phyloP scores from a whole-genome alignment of 257 asterid genomes.

The Verbena officinalis region DNA sequence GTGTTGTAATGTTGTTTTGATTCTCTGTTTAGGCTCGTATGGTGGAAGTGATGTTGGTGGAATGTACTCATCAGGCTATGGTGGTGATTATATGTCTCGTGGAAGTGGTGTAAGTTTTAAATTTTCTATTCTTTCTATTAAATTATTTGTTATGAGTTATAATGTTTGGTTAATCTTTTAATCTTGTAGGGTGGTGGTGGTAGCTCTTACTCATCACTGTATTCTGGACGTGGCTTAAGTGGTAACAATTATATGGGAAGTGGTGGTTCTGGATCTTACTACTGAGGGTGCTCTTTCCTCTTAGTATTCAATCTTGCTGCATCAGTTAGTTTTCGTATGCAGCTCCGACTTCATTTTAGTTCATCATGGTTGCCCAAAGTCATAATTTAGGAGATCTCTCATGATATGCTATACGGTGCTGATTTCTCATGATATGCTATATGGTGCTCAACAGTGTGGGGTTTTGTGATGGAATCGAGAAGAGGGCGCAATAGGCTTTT shows the following conservation, averaged over 20 bases:
- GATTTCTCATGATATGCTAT: no score
- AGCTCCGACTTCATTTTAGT: constrained; percentile 3
- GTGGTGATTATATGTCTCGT: constrained; percentile 78
- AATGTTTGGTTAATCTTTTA: constrained; percentile 4
- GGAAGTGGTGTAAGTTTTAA: constrained; percentile 76
- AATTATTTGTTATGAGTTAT: background rate
- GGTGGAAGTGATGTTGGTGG: constrained; percentile 75
- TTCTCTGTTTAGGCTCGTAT: constrained; percentile 65
- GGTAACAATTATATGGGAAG: constrained; percentile 84
- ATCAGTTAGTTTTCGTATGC: constrained; percentile 16
- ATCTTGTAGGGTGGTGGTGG: constrained; percentile 74
- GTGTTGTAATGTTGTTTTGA: background rate
- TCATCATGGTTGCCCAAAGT: constrained; percentile 18
- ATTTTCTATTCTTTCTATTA: background rate
- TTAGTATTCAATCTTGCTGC: constrained; percentile 14
- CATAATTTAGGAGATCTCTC: constrained; percentile 32
- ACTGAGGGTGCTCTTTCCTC: constrained; percentile 46
- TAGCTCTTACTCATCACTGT: constrained; percentile 83
- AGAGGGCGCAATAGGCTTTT: constrained; percentile 50
- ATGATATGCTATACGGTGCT: constrained; percentile 21
- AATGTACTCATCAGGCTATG: constrained; percentile 80
- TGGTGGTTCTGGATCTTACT: constrained; percentile 84
- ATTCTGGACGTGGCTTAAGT: constrained; percentile 76
- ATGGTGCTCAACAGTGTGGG: constrained; percentile 21
- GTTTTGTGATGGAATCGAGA: constrained; percentile 41